These are phyloP conservation scores for Acer saccharum DNA, from an alignment of 345 rosid species.

Conservation along the genomic window DNA sequence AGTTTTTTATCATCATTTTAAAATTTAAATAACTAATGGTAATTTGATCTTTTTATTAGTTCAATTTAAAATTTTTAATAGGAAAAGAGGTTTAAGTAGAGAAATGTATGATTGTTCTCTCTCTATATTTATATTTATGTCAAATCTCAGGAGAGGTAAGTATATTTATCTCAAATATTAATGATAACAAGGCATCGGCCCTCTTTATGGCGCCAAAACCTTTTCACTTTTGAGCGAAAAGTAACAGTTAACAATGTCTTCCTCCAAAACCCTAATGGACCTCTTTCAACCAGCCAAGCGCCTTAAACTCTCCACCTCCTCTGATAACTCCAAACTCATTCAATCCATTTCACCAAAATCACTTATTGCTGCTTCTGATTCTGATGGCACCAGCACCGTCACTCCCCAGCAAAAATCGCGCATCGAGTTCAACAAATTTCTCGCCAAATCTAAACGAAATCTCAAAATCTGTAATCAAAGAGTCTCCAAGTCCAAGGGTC, in stretches of 20 bases:
- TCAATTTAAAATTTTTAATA: no score
- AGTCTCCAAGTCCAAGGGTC: conserved; percentile 59
- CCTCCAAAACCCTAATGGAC: conserved; percentile 65
- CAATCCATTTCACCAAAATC: conserved; percentile 16
- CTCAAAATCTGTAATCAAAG: conserved; percentile 61
- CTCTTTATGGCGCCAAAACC: neutral
- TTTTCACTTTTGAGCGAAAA: neutral
- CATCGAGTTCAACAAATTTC: conserved; percentile 56
- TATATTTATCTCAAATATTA: no score
- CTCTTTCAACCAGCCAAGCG: conserved; percentile 80
- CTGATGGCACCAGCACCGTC: conserved; percentile 39
- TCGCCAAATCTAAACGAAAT: conserved; percentile 72
- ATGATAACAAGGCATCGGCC: no score
- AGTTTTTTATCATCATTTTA: no score
- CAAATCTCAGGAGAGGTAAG: no score
- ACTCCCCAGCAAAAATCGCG: conserved; percentile 57
- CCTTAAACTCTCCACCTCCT: conserved; percentile 41
- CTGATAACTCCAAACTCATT: conserved; percentile 26
- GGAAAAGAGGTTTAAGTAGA: no score
- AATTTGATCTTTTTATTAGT: no score
- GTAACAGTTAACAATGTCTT: conserved; percentile 36
- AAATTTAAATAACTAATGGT: no score
- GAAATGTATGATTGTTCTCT: no score
- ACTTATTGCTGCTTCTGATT: conserved; percentile 14
- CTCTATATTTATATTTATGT: no score